Base-by-base conservation (phyloP, 305 asterid genomes). In the Ilex paraguariensis region DNA sequence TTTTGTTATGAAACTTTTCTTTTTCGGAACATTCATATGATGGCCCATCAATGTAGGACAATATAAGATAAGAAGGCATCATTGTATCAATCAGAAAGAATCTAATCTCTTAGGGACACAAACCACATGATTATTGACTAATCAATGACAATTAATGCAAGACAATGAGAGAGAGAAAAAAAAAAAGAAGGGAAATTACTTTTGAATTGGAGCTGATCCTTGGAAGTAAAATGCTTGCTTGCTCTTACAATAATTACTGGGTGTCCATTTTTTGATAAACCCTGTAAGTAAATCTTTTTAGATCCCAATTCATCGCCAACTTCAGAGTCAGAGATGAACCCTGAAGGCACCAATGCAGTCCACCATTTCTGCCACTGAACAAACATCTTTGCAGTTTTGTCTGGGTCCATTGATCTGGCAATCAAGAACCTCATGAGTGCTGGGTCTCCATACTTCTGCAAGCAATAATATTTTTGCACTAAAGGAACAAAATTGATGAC, bases 291-390 rank as follows among this genome's bases (percentile, higher is more conserved):
- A 4, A 77, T 32, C 15, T 85, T 91, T 31, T 75, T 62, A 11
- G 81, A 67, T 31, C 49, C 74, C 30, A 85, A 68, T 61, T 91
- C 95, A 70, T 83, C 88, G 39, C 40, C 52, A 57, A 87, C 68
- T 72, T 91, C 76, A 50, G 90, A 81, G 6, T 86, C 87, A 62
- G 95, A 79, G 48, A 90, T 83, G 71, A 66, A 60, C 11, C 79
- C 72, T 11, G 71, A 72, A 3, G 98, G 98, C 73, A 86, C 98
- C 65, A 83, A 80, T 0, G 77, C 64, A 68, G 78, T 55, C 80
- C 96, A 84, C 96, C 96, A 91, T 65, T 86, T 74, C 28, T 69
- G 74, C 98, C 96, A 88, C 66, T 91, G 79, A 60, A 82, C 83
- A 67, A 86, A 83, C 98, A 91, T 86, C 63, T 88, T 91, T 11